Evolutionary conservation across 805 yeast genomes (phyloP), one percentile per base, ranked within the genome.

Genomic region (Candida glaebosa): DNA sequence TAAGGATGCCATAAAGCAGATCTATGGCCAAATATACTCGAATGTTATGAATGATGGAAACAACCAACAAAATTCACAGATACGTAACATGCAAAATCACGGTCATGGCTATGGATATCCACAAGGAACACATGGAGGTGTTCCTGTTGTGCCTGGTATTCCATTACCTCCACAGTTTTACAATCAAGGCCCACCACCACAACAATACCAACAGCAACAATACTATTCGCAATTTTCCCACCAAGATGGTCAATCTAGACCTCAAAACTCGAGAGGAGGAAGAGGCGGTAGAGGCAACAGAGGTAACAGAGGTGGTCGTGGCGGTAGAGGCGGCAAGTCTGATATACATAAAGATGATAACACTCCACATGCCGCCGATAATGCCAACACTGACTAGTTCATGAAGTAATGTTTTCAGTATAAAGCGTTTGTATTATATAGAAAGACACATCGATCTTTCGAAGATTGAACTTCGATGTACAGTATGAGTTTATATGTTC

Each of bases 21-120:
- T 69, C 36, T 69, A 69, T 43, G 73, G 71, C 2, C 71, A 67
- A 44, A 69, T 69, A 31, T 69, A 68, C 51, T 63, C 65, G 38
- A 60, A 64, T 38, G 73, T 69, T 18, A 68, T 69, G 74, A 57
- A 50, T 47, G 69, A 68, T 39, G 73, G 73, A 3, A 43, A 42
- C 12, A 36, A 32, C 6, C 43, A 40, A 15, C 40, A 32, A 32
- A 24, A 24, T 24, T 12, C 8, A 12, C 28, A 24, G 12, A 12
- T 12, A 8, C 28, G 28, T 8, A 24, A 24, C 12, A 24, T 24
- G 28, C 28, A 24, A 24, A 24, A 24, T 24, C 28, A 12, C 12
- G 28, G 8, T 8, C 8, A 24, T 24, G 12, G 12, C 28, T 24
- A 8, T 24, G 38, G 30, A 16, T 31, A 18, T 14, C 28, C 18